Conservation (phyloP, 1,284 basidiomycete species). For the Bjerkandera adusta region DNA sequence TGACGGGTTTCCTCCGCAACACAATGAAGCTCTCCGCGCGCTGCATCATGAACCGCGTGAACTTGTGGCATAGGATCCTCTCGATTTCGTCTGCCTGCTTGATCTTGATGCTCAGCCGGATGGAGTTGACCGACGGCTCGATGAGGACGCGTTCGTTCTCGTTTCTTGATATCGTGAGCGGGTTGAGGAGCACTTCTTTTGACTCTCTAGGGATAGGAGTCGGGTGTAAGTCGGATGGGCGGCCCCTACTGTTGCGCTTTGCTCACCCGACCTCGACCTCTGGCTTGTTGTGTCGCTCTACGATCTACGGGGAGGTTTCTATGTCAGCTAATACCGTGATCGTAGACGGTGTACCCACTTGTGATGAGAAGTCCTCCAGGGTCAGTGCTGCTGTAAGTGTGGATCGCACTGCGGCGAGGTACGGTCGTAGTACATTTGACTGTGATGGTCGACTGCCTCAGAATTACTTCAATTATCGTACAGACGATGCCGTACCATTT, state of each 20-base stretch:
- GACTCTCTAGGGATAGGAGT: conserved; percentile 71
- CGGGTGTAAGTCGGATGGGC: not conserved
- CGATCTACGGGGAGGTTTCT: conserved; percentile 54
- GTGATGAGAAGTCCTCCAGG: conserved; percentile 96
- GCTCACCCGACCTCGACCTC: conserved; percentile 85
- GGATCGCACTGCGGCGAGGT: conserved; percentile 93
- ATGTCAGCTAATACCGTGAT: conserved; percentile 13
- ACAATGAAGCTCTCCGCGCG: conserved; percentile 97
- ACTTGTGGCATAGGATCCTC: conserved; percentile 95
- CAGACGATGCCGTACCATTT: too few relatives aligned
- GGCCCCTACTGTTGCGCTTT: not conserved
- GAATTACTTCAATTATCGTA: too few relatives aligned
- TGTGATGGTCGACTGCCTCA: too few relatives aligned
- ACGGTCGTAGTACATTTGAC: conserved; percentile 88
- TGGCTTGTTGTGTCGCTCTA: conserved; percentile 96
- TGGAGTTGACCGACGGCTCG: conserved; percentile 96
- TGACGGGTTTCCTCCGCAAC: conserved; percentile 90
- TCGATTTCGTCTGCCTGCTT: conserved; percentile 99
- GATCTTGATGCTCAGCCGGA: conserved; percentile 95
- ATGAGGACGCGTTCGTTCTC: conserved; percentile 97
- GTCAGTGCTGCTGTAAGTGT: conserved; percentile 97
- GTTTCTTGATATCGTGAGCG: conserved; percentile 92
- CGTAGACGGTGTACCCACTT: conserved; percentile 50
- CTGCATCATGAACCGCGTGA: conserved; percentile 99
- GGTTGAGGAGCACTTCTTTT: conserved; percentile 92